Conservation (phyloP, 2,329 filamentous ascomycete genomes). For the Xenosphaeropsis pyriputrescens region DNA sequence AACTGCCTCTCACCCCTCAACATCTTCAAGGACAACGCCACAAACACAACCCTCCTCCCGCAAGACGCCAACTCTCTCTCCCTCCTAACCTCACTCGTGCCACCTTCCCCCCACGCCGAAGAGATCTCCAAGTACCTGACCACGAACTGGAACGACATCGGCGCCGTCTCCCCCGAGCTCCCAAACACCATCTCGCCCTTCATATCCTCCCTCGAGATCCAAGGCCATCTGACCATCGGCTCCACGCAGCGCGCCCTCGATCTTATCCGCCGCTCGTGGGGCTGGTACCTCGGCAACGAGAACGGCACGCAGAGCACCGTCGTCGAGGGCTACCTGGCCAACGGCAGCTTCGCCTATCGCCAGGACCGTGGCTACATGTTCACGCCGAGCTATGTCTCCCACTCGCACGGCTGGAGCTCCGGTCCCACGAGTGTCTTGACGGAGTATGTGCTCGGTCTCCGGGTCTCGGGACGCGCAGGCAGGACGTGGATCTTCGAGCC, state of each 20-base stretch:
- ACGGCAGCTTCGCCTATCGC: conserved; percentile 40
- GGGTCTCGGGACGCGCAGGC: conserved; percentile 17
- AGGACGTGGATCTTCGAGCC: conserved; percentile 20
- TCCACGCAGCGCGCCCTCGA: conserved; percentile 32
- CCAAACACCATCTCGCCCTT: conserved; percentile 40
- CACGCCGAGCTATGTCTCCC: conserved; percentile 26
- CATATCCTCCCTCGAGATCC: conserved; percentile 40
- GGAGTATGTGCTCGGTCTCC: conserved; percentile 24
- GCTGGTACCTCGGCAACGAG: conserved; percentile 38
- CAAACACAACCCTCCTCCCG: conserved; percentile 36
- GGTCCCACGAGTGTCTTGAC: conserved; percentile 28
- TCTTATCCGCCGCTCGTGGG: conserved; percentile 39
- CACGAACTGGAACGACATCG: conserved; percentile 37
- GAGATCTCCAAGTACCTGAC: conserved; percentile 29
- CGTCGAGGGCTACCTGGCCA: conserved; percentile 37
- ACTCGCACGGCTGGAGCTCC: conserved; percentile 29
- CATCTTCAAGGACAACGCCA: conserved; percentile 31
- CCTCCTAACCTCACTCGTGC: conserved; percentile 12
- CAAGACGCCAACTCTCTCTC: conserved; percentile 45
- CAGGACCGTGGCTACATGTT: conserved; percentile 31
- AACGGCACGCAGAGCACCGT: conserved; percentile 40
- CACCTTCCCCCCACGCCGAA: conserved; percentile 7
- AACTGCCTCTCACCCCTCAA: conserved; percentile 27
- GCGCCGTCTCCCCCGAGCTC: conserved; percentile 35
- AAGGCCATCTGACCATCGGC: conserved; percentile 32